Conservation (phyloP, 2,329 filamentous ascomycete species). For the Conoideocrella luteorostrata region DNA sequence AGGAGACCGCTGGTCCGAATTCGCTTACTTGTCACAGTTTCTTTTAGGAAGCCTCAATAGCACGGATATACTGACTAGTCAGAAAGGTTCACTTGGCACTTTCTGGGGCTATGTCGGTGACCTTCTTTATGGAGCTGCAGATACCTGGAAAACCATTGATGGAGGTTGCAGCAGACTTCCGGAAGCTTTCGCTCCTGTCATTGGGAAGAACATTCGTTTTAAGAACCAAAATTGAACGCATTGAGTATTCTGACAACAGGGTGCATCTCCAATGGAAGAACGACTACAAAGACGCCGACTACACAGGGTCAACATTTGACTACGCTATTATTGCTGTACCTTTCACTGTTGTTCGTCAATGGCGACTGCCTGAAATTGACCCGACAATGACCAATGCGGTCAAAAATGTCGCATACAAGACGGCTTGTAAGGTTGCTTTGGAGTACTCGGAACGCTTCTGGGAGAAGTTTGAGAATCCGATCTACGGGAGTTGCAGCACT, state of each 20-base stretch:
- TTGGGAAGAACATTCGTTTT: conserved; percentile 50
- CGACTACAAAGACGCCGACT: conserved; percentile 29
- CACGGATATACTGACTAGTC: conserved; percentile 34
- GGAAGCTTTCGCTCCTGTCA: conserved; percentile 53
- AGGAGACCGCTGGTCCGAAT: conserved; percentile 60
- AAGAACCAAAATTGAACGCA: conserved; percentile 50
- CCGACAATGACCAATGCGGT: conserved; percentile 41
- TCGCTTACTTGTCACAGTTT: conserved; percentile 54
- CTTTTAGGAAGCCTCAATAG: conserved; percentile 47
- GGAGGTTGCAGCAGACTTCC: conserved; percentile 28
- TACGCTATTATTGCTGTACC: conserved; percentile 59
- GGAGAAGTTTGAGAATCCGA: conserved; percentile 45
- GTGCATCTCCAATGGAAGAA: conserved; percentile 53
- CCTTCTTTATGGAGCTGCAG: conserved; percentile 10
- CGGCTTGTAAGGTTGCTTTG: conserved; percentile 54
- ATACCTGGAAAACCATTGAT: conserved; percentile 17
- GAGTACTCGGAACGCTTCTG: conserved; percentile 62
- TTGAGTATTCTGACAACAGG: conserved; percentile 46
- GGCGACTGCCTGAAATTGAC: conserved; percentile 46
- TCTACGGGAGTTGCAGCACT: conserved; percentile 57
- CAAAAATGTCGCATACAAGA: conserved; percentile 35
- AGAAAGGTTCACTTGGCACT: conserved; percentile 32
- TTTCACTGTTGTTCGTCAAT: conserved; percentile 57
- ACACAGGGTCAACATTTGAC: conserved; percentile 50
- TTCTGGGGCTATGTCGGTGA: conserved; percentile 36